These are phyloP conservation scores for Trichosporon asahii DNA, from an alignment of 1,284 basidiomycete species.

Conservation along the genomic window DNA sequence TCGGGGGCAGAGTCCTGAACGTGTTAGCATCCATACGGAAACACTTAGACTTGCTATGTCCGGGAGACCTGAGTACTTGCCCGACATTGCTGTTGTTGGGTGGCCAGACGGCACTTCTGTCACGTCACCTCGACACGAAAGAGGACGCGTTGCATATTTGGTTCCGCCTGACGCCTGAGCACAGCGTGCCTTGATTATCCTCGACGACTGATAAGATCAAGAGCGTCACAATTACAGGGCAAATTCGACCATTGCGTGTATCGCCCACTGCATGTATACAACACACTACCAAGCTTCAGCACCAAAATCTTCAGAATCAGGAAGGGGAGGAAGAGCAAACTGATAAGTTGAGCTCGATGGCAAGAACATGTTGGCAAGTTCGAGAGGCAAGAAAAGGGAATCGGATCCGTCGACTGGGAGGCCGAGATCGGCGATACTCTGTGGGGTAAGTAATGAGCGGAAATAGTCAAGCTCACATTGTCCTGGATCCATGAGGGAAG, in stretches of 20 bases:
- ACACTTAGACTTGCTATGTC: slow-evolving; percentile 67
- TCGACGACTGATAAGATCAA: background rate
- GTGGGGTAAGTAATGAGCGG: slow-evolving; percentile 13
- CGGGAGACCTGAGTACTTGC: slow-evolving; percentile 82
- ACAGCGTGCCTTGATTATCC: background rate
- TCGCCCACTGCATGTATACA: background rate
- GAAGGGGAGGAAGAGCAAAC: slow-evolving; percentile 43
- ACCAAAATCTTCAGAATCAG: slow-evolving; percentile 47
- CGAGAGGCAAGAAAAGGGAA: slow-evolving; percentile 70
- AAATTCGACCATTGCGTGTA: too few species aligned
- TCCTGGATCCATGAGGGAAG: slow-evolving; percentile 56
- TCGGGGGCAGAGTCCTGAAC: slow-evolving; percentile 80
- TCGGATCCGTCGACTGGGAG: slow-evolving; percentile 84
- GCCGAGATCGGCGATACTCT: slow-evolving; percentile 81
- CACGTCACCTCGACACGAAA: background rate
- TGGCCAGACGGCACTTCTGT: background rate
- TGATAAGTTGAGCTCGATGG: slow-evolving; percentile 38
- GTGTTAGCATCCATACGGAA: background rate
- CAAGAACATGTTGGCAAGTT: slow-evolving; percentile 52
- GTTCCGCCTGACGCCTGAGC: background rate
- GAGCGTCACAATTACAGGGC: too few species aligned
- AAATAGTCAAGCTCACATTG: slow-evolving; percentile 58
- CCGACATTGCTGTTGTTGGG: slow-evolving; percentile 26
- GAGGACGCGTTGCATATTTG: background rate
- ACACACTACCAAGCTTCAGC: slow-evolving; percentile 48